phyloP scores from a whole-genome alignment of 2,329 filamentous ascomycete genomes.

The Paracamarosporium sp. region DNA sequence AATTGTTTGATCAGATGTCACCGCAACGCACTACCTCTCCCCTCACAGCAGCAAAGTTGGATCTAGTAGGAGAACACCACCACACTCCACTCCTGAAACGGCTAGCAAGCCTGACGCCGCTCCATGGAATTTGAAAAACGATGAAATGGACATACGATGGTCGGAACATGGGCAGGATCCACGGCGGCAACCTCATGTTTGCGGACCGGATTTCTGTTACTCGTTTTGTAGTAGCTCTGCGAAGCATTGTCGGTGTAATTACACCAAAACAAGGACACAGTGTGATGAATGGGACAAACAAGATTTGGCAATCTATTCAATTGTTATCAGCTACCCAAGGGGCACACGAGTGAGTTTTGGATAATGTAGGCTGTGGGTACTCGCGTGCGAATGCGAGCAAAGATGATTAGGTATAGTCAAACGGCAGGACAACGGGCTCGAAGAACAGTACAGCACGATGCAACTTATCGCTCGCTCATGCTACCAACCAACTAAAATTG shows the following conservation, averaged over 20 bases:
- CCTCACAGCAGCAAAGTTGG: background rate
- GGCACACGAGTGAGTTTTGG: background rate
- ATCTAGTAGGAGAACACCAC: background rate
- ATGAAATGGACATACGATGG: background rate
- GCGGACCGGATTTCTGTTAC: background rate
- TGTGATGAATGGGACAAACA: background rate
- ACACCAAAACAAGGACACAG: background rate
- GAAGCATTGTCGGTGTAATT: background rate
- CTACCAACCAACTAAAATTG: too few species aligned
- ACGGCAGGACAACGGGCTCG: too few species aligned
- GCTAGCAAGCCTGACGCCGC: background rate
- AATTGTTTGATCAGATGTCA: conserved; percentile 23
- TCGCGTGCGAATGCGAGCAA: background rate
- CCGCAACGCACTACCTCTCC: background rate
- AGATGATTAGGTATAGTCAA: background rate
- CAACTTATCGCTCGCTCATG: too few species aligned
- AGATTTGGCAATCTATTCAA: background rate
- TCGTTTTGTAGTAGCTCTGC: background rate
- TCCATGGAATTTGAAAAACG: background rate
- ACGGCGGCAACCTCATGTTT: background rate
- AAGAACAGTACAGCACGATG: too few species aligned
- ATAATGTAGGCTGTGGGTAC: background rate
- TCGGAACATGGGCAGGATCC: background rate
- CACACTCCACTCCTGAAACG: background rate
- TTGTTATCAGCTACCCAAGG: background rate